Evolutionary conservation across 352 stramenopile genomes (phyloP).

Genomic region (Phytophthora europaea): DNA sequence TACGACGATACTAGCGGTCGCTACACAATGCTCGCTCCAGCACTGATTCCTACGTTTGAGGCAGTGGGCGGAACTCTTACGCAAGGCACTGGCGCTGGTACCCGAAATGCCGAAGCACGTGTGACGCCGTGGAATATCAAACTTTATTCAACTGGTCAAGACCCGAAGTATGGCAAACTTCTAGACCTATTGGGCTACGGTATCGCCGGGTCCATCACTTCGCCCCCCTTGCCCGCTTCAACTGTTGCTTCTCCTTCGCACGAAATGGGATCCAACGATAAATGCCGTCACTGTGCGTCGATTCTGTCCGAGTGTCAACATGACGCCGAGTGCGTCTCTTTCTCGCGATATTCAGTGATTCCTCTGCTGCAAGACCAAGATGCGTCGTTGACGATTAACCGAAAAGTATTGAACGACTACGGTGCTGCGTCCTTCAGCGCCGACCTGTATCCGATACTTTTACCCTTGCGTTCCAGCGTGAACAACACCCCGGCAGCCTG

Average conservation of each 20-base stretch:
- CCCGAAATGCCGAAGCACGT: not conserved
- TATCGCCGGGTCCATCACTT: not conserved
- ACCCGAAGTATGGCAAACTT: conserved; percentile 8
- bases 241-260: conserved; percentile 1
- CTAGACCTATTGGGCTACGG: conserved; percentile 18
- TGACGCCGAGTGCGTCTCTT: conserved; percentile 4
- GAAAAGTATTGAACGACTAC: not conserved
- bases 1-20: conserved; percentile 9
- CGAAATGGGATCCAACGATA: not conserved
- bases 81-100: not conserved
- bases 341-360: conserved; percentile 2
- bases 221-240: not conserved
- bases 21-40: conserved; percentile 13
- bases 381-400: not conserved
- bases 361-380: conserved; percentile 1
- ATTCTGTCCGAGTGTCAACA: conserved; percentile 10
- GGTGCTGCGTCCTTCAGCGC: conserved; percentile 3
- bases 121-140: conserved; percentile 3
- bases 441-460: conserved; percentile 7
- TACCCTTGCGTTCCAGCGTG: not conserved
- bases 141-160: not conserved
- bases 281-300: conserved; percentile 12
- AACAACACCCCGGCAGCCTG: conserved; percentile 7
- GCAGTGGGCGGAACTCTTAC: not conserved
- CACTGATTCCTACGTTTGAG: conserved; percentile 5